Evolutionary conservation across 2,329 filamentous ascomycete species (phyloP), one percentile per base, ranked within the genome.

Genomic region (Epichloe baconii): DNA sequence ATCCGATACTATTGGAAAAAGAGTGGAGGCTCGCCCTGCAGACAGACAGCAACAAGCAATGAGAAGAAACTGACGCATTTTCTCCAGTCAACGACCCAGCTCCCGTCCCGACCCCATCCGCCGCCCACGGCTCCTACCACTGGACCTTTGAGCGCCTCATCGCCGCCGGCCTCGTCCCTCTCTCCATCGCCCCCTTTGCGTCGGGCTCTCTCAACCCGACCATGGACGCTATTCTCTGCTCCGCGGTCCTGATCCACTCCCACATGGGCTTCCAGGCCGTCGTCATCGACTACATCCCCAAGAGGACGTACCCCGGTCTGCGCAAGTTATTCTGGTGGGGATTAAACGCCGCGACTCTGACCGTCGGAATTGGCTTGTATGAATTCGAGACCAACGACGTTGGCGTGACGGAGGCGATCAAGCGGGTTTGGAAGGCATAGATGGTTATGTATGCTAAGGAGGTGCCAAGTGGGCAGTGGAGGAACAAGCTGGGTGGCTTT

Each of bases 351-450:
- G 83, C 80, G 54, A 96, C 94, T 11, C 75, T 91, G 53, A 73
- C 88, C 49, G 87, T 90, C 56, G 89, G 86, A 48, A 77, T 95
- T 58, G 90, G 90, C 52, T 77, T 97, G 63, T 98, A 98, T 72
- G 91, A 97, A 71, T 97, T 97, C 63, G 93, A 98, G 82, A 98
- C 93, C 35, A 97, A 96, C 65, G 93, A 98, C 60, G 88, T 98
- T 49, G 93, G 93, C 58, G 69, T 98, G 54, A 95, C 89, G 8
- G 91, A 95, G 77, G 85, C 83, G 35, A 77, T 96, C 58, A 88
- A 86, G 78, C 80, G 86, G 65, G 74, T 97, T 56, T 98, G 93
- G 93, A 87, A 78, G 63, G 91, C 93, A 62, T 88, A 73, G 62
- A 53, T 45, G n/a, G 44, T 50, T 12, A 17, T 43, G 21, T 37